Percentiles rank a stretch among this genome's conserved stretches.
Evolutionary conservation across 31 red algal genomes (phyloP).

Genomic region (Endocladia muricata): DNA sequence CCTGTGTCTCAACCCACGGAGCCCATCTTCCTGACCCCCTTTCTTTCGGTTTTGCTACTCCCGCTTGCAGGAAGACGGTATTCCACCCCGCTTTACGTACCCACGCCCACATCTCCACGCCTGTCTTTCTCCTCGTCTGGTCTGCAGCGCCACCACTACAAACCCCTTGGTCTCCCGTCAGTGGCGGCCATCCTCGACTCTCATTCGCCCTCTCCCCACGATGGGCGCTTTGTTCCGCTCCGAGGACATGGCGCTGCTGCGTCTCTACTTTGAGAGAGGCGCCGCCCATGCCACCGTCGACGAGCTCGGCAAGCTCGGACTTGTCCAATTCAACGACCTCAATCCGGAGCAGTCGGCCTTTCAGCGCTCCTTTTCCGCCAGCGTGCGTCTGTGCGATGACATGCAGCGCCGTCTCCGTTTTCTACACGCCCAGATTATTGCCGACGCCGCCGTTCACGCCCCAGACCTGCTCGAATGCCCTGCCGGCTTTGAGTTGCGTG

Average conservation of each 20-base stretch:
- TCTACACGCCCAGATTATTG: slow-evolving; percentile 55
- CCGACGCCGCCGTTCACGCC: slow-evolving; percentile 20
- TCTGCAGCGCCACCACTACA: no score
- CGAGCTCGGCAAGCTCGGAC: slow-evolving; percentile 78
- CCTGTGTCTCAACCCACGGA: no score
- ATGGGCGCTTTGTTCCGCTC: slow-evolving; percentile 88
- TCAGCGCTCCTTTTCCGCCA: slow-evolving; percentile 81
- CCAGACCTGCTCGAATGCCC: slow-evolving; percentile 36
- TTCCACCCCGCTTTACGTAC: no score
- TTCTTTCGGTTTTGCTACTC: no score
- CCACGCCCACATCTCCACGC: no score
- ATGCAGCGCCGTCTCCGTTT: slow-evolving; percentile 90
- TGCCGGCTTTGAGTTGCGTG: slow-evolving; percentile 9
- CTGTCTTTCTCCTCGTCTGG: no score
- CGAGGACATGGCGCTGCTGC: slow-evolving; percentile 87
- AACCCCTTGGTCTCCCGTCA: no score
- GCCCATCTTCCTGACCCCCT: no score
- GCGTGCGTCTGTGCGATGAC: slow-evolving; percentile 83
- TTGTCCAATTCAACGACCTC: slow-evolving; percentile 92
- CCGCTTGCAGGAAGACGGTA: no score
- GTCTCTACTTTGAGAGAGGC: slow-evolving; percentile 82
- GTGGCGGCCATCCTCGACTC: no score
- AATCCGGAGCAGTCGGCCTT: slow-evolving; percentile 75
- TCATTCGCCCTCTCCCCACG: neutral
- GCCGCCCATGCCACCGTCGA: slow-evolving; percentile 92